Percentiles rank a stretch among this genome's conserved stretches.
phyloP scores from a whole-genome alignment of 805 yeast species.

The Torulaspora gathmanii region DNA sequence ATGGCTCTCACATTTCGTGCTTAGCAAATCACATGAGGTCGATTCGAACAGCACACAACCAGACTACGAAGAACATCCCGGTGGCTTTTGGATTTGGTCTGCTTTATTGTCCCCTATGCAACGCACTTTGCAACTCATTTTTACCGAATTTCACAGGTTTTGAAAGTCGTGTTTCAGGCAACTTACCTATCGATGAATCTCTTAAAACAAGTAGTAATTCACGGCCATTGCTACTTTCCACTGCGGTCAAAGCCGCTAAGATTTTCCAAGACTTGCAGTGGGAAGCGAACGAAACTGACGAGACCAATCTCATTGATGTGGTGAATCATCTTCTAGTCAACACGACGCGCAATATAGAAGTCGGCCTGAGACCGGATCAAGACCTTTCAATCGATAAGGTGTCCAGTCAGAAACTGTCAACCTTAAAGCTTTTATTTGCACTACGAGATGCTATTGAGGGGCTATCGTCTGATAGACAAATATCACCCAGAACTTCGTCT shows the following conservation, averaged over 20 bases:
- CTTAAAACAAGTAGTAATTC: background rate
- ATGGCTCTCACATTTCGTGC: slow-evolving; percentile 85
- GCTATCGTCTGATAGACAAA: background rate
- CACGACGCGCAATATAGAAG: slow-evolving; percentile 61
- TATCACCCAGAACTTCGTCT: background rate
- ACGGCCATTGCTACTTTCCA: slow-evolving; percentile 9
- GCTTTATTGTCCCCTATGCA: slow-evolving; percentile 86
- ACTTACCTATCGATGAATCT: background rate
- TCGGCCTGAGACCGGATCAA: slow-evolving; percentile 44
- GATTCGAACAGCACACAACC: slow-evolving; percentile 53
- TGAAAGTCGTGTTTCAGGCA: background rate
- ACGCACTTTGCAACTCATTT: slow-evolving; percentile 77
- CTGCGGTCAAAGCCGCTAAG: slow-evolving; percentile 20
- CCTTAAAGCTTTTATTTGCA: slow-evolving; percentile 49
- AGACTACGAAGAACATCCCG: slow-evolving; percentile 77
- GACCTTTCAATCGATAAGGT: slow-evolving; percentile 52
- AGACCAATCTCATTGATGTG: slow-evolving; percentile 21
- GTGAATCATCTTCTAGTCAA: slow-evolving; percentile 41
- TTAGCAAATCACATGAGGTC: slow-evolving; percentile 58
- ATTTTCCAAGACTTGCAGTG: slow-evolving; percentile 18
- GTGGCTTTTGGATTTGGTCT: slow-evolving; percentile 67
- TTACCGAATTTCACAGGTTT: slow-evolving; percentile 47
- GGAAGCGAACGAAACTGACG: background rate
- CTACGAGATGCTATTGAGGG: slow-evolving; percentile 18
- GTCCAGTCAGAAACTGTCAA: slow-evolving; percentile 55